Percentiles rank a stretch among this genome's conserved stretches.
Conservation (phyloP, 495 filamentous ascomycete species). For the Chaetomium fimeti region DNA sequence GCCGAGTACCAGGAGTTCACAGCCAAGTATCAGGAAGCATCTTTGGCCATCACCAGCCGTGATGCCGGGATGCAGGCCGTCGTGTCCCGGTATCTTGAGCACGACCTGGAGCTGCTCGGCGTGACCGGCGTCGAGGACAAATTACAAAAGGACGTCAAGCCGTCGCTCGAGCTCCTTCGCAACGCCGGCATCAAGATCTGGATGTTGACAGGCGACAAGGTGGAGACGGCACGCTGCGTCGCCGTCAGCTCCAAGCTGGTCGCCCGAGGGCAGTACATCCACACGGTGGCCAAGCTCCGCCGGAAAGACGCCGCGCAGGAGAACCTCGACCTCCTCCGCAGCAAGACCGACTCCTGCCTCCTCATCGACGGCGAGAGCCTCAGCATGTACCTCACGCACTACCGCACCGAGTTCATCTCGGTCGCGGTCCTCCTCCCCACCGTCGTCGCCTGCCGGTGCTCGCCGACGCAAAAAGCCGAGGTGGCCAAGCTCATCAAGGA, state of each 20-base stretch:
- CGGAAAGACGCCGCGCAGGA: slow-evolving; percentile 78
- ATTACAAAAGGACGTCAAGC: slow-evolving; percentile 90
- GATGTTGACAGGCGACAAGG: slow-evolving; percentile 99
- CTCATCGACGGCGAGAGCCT: slow-evolving; percentile 94
- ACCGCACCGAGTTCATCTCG: slow-evolving; percentile 79
- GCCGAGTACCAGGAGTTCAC: slow-evolving; percentile 80
- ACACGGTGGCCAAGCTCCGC: slow-evolving; percentile 83
- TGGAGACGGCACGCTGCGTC: slow-evolving; percentile 95
- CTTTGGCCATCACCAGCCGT: slow-evolving; percentile 72
- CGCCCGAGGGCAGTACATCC: slow-evolving; percentile 91
- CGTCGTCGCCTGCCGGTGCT: slow-evolving; percentile 95
- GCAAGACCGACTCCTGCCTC: slow-evolving; percentile 81
- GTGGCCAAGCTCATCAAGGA: slow-evolving; percentile 86
- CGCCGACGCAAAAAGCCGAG: slow-evolving; percentile 95
- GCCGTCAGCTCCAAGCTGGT: slow-evolving; percentile 93
- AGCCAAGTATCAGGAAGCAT: slow-evolving; percentile 70
- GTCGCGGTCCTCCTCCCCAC: slow-evolving; percentile 84
- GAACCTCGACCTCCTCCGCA: slow-evolving; percentile 80
- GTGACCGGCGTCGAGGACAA: slow-evolving; percentile 98
- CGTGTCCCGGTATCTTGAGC: slow-evolving; percentile 77
- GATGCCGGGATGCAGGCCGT: slow-evolving; percentile 79
- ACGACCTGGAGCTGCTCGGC: slow-evolving; percentile 84
- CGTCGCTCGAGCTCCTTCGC: slow-evolving; percentile 86
- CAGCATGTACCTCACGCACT: slow-evolving; percentile 75
- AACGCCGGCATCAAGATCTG: slow-evolving; percentile 99